phyloP scores from a whole-genome alignment of 768 basidiomycete genomes.

The Serendipita vermifera region DNA sequence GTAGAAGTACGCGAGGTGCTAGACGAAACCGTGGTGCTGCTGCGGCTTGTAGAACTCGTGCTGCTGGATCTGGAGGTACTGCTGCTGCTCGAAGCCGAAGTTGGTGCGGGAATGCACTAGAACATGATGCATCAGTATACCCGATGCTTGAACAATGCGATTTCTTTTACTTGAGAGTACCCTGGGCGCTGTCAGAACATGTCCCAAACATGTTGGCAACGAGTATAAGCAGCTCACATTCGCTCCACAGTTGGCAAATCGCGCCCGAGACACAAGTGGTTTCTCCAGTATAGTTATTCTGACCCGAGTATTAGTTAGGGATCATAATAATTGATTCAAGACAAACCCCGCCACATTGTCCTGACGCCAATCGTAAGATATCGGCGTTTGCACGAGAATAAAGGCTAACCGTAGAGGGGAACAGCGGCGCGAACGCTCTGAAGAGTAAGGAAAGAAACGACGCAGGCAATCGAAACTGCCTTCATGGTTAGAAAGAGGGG shows the following conservation, averaged over 20 bases:
- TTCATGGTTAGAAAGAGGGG: too few relatives aligned
- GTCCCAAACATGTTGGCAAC: neutral
- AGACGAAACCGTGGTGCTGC: neutral
- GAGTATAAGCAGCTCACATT: neutral
- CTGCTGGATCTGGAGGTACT: neutral
- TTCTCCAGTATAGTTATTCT: constrained; percentile 2
- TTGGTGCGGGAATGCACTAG: neutral
- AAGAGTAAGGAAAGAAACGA: too few relatives aligned
- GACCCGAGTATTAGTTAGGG: neutral
- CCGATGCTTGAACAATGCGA: neutral
- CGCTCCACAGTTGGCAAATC: neutral
- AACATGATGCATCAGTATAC: neutral
- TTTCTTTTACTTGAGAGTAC: neutral
- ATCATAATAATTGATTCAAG: neutral
- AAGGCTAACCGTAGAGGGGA: too few relatives aligned
- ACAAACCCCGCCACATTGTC: neutral
- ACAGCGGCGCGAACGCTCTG: too few relatives aligned
- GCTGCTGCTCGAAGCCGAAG: neutral
- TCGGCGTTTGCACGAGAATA: too few relatives aligned
- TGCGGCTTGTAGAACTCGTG: neutral
- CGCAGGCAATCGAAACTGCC: too few relatives aligned
- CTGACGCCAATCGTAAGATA: too few relatives aligned
- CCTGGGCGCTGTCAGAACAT: neutral
- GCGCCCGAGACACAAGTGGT: neutral
- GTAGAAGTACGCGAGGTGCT: neutral